Conservation (phyloP, 2,329 filamentous ascomycete genomes). For the Trichothecium roseum region DNA sequence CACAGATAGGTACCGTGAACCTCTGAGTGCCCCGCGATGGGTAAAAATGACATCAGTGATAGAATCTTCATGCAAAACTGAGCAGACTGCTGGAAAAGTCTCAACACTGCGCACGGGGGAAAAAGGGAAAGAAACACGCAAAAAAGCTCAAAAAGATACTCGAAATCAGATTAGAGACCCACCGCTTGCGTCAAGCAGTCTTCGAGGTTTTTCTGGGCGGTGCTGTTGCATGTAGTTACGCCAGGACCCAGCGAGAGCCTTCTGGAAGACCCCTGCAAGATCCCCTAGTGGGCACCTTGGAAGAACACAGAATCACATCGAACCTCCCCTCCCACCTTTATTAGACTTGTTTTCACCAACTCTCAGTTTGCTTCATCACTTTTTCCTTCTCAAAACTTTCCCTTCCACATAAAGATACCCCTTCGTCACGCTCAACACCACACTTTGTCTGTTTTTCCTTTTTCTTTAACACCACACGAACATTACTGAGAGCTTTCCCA, state of each 20-base stretch:
- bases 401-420: slow-evolving; percentile 10
- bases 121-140: not conserved
- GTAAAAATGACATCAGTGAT: slow-evolving; percentile 4
- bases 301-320: slow-evolving; percentile 33
- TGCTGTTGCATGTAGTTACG: slow-evolving; percentile 14
- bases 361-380: slow-evolving; percentile 11
- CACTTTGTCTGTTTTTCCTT: slow-evolving; percentile 9
- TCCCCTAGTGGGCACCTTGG: slow-evolving; percentile 25
- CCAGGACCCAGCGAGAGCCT: slow-evolving; percentile 20
- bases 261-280: slow-evolving; percentile 22
- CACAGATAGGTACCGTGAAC: slow-evolving; percentile 1
- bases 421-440: slow-evolving; percentile 4
- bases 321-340: slow-evolving; percentile 22
- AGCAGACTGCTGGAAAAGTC: not conserved
- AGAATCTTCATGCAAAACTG: not conserved
- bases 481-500: slow-evolving; percentile 1
- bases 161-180: slow-evolving; percentile 1
- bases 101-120: not conserved
- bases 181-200: slow-evolving; percentile 3
- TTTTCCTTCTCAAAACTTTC: slow-evolving; percentile 6
- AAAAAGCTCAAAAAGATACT: not conserved
- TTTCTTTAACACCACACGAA: slow-evolving; percentile 3
- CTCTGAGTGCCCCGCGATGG: slow-evolving; percentile 3
- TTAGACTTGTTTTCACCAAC: not conserved
- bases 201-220: slow-evolving; percentile 12